These are phyloP conservation scores for Geosmithia flava DNA, from an alignment of 2,329 filamentous ascomycete species.

Conservation along the genomic window DNA sequence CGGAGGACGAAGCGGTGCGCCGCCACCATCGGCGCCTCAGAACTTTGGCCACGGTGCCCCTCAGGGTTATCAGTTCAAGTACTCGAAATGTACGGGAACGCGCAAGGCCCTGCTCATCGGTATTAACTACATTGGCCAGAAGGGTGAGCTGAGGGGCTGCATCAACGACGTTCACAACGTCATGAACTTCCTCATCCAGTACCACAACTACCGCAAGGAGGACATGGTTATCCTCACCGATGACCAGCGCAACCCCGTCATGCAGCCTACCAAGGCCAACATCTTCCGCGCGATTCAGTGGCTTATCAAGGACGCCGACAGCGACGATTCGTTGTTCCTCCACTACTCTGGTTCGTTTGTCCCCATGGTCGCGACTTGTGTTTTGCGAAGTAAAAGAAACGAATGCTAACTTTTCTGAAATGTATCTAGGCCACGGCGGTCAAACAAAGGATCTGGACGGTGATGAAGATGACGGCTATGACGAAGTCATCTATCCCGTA, in stretches of 20 bases:
- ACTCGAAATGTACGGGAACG: conserved; percentile 61
- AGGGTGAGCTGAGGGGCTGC: conserved; percentile 61
- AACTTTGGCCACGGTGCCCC: conserved; percentile 58
- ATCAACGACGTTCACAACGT: conserved; percentile 76
- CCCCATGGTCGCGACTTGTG: not conserved
- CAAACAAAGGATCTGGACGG: conserved; percentile 63
- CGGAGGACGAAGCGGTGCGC: conserved; percentile 16
- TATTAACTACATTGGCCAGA: conserved; percentile 69
- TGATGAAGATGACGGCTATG: conserved; percentile 66
- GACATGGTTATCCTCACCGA: conserved; percentile 74
- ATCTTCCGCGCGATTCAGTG: conserved; percentile 65
- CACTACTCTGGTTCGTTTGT: conserved; percentile 52
- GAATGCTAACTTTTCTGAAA: not conserved
- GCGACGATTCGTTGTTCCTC: conserved; percentile 67
- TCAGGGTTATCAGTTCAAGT: conserved; percentile 58
- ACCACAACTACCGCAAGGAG: conserved; percentile 60
- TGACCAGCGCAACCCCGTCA: conserved; percentile 57
- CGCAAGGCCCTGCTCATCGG: conserved; percentile 66
- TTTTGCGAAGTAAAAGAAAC: not conserved
- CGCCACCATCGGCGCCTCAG: conserved; percentile 37
- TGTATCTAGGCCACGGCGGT: conserved; percentile 52
- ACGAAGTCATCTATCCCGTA: conserved; percentile 70
- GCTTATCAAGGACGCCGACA: conserved; percentile 58
- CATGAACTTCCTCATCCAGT: conserved; percentile 55
- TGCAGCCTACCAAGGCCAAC: conserved; percentile 64